Evolutionary conservation across 2,329 filamentous ascomycete genomes (phyloP), one percentile per base, ranked within the genome.

Genomic region (Trichoderma koningiopsis): DNA sequence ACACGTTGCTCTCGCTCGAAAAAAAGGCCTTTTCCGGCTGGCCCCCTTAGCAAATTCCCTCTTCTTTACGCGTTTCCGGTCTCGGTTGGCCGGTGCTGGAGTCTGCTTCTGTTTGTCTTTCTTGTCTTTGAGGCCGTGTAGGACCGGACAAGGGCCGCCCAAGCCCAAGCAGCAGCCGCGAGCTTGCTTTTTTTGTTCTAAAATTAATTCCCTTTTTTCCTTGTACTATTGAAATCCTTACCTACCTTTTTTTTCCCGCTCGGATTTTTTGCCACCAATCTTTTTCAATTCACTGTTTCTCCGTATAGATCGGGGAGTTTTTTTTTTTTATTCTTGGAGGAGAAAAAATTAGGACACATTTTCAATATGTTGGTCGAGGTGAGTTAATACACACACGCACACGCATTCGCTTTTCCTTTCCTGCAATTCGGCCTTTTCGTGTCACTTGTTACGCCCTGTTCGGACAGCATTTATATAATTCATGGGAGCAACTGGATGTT

Each of bases 321-420:
- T 24, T 13, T 49, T 43, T 43, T 10, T 49, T 49, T 37, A 19
- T 35, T 56, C 43, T 49, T 59, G n/a, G 47, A 27, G 35, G 55
- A 53, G n/a, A 37, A 33, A 57, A 68, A 22, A 59, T 52, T 19
- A 33, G 62, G 64, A 52, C 43, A 55, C 33, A 55, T 64, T 49
- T 31, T 27, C 58, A 70, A 65, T 68, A 79, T 80, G 78, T 76
- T 80, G 77, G 77, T 79, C 69, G 78, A 80, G 74, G 78, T 80
- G 74, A 78, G 78, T 79, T 53, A 0, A 43, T 19, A 40, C 55
- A 14, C 55, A 14, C 31, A 16, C n/a, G 13, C n/a, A 16, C n/a
- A n/a, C n/a, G 37, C 27, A 27, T 24, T 69, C 66, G 40, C 47
- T 66, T 47, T 66, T 52, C 43, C 52, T 67, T 56, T n/a, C 31